Evolutionary conservation across 148 eudicot genomes (phyloP), one percentile per base, ranked within the genome.

Genomic region (Rhododendron griersonianum): DNA sequence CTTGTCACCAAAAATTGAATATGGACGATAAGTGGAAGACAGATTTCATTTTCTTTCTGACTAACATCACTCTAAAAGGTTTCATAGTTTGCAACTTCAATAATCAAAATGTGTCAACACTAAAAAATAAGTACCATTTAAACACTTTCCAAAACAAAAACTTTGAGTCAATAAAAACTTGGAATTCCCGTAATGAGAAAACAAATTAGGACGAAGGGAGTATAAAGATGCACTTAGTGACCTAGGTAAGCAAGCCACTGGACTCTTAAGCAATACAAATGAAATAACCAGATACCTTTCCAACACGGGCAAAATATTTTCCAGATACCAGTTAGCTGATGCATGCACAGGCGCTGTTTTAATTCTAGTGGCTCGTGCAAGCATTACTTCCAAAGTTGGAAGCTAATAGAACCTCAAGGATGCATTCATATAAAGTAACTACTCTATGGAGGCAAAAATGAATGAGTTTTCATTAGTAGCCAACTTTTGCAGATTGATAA

Each of bases 271-370:
- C 67, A 33, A 81, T 14, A 8, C 30, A 81, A 28, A 67, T n/a
- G 30, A 47, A 39, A 37, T 13, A 80, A 67, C n/a, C 33, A 87
- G 93, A 30, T 77, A 94, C 99, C 98, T 97, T 85, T 93, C 92
- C 87, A 97, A 84, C 81, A 93, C 80, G 37, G 98, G 99, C 88
- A 94, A 83, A 28, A 97, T 94, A 90, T 95, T 97, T 83, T 97
- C 98, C 75, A 94, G 87, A 84, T 95, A 97, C 99, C 99, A 97
- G 76, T 90, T 86, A 80, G 98, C 93, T 39, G 98, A 93, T 74
- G 99, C 98, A 91, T 94, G 99, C 78, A 91, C 92, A 85, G 99
- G 99, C 35, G 99, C 99, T 82, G 96, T 91, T 89, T 97, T 97
- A 16, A 97, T 91, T 90, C 99, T 93, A 65, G 95, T 95, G 81